These are phyloP conservation scores for Exophiala xenobiotica DNA, from an alignment of 2,329 filamentous ascomycete species.

Conservation along the genomic window DNA sequence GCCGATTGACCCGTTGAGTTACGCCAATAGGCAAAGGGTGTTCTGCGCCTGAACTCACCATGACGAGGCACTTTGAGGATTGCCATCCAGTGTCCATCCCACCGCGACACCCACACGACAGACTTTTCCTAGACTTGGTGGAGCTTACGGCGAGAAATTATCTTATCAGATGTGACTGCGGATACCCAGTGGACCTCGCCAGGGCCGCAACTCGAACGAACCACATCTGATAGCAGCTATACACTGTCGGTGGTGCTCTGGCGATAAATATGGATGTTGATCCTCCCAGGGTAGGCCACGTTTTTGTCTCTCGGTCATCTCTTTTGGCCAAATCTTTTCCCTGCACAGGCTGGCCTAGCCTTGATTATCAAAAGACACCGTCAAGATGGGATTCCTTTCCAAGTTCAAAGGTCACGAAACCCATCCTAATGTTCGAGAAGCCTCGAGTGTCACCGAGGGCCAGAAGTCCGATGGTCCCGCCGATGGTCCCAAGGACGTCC, in stretches of 20 bases:
- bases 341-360: too few relatives aligned
- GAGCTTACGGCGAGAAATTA: neutral
- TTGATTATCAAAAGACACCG: neutral
- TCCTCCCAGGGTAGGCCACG: neutral
- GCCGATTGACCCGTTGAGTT: too few relatives aligned
- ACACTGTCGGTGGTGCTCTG: neutral
- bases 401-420: neutral
- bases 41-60: too few relatives aligned
- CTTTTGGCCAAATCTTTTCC: too few relatives aligned
- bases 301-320: constrained; percentile 1
- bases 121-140: neutral
- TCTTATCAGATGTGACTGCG: constrained; percentile 5
- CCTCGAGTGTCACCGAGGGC: neutral
- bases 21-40: too few relatives aligned
- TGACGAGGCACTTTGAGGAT: too few relatives aligned
- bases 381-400: neutral
- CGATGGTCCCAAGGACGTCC: neutral
- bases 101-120: neutral
- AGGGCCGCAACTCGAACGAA: too few relatives aligned
- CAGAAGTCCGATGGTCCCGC: neutral
- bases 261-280: neutral
- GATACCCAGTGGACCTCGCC: neutral
- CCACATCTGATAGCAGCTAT: too few relatives aligned
- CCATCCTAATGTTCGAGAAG: neutral
- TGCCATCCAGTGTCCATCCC: neutral